phyloP scores from a whole-genome alignment of 2,329 filamentous ascomycete species.

The Aureobasidium sp. region DNA sequence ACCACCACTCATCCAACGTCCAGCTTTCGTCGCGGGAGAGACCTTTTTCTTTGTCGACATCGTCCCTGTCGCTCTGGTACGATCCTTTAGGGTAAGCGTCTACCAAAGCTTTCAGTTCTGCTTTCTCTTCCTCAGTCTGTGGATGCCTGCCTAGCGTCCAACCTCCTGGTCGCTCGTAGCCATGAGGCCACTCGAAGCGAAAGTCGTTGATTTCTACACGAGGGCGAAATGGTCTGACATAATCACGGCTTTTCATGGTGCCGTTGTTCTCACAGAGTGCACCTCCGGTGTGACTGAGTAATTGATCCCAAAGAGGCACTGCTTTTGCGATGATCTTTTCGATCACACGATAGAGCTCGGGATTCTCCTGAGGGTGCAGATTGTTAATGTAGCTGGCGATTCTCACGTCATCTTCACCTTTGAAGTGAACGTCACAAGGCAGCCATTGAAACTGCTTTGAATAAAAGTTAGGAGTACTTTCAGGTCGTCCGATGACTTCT shows the following conservation, averaged over 20 bases:
- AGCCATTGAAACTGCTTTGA: conserved; percentile 22
- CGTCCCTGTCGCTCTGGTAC: too few species aligned
- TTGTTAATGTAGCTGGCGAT: conserved; percentile 26
- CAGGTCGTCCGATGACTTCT: conserved; percentile 13
- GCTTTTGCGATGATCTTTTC: conserved; percentile 19
- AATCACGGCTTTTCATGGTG: background rate
- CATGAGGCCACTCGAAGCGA: background rate
- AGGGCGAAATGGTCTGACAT: background rate
- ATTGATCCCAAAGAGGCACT: conserved; percentile 22
- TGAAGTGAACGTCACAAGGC: conserved; percentile 20
- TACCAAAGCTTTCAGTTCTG: background rate
- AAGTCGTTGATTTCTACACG: background rate
- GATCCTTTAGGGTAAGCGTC: background rate
- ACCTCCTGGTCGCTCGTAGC: background rate
- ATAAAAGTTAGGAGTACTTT: background rate
- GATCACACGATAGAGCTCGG: conserved; percentile 18
- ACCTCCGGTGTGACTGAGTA: background rate
- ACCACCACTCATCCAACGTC: background rate
- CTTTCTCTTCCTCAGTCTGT: background rate
- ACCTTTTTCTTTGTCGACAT: background rate
- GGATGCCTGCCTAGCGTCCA: background rate
- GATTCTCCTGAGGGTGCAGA: conserved; percentile 18
- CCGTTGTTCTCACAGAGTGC: background rate
- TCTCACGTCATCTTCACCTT: conserved; percentile 10
- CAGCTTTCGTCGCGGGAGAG: background rate